Evolutionary conservation across 495 filamentous ascomycete genomes (phyloP), one percentile per base, ranked within the genome.

Genomic region (Letharia lupina): DNA sequence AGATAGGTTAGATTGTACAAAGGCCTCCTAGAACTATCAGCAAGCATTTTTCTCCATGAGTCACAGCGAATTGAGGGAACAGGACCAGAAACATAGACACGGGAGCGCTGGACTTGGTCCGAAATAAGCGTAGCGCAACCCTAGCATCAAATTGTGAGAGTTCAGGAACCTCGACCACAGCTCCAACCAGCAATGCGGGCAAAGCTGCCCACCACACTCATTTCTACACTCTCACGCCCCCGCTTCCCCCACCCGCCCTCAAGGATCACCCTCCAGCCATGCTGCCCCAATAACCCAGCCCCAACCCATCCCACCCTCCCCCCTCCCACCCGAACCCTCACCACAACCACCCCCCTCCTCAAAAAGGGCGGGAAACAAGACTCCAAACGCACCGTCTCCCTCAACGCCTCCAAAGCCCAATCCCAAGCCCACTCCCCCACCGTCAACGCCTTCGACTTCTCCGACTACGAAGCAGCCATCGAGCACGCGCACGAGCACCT

Each of bases 391-490:
- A 50, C 62, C 65, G 37, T 63, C 42, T 8, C 45, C 12, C 40
- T 63, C 65, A 66, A 68, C 12, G 60, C 59, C 40, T 35, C 31
- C 6, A 68, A 68, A 63, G 56, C 69, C 47, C 28, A 56, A 37
- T 23, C 44, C 54, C 47, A 56, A 37, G 16, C 44, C 54, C 47
- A 23, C n/a, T 16, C 31, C 28, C 11, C 10, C 10, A 3, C 52
- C 28, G 13, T 28, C 37, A 62, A 73, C 65, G 50, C 71, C 1
- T 63, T 56, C 57, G 67, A 73, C 63, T 68, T 71, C 62, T 52
- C 67, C 11, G 67, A 63, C 44, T 63, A 67, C 37, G 47, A 69
- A 50, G 58, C 62, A 6, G 61, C 62, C 12, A 69, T 73, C 16
- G 8, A 23, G 16, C 59, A 37, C 31, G 63, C 63, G 40, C 61